Evolutionary conservation across 2,329 filamentous ascomycete genomes (phyloP).

Genomic region (Trichothecium sympodiale): DNA sequence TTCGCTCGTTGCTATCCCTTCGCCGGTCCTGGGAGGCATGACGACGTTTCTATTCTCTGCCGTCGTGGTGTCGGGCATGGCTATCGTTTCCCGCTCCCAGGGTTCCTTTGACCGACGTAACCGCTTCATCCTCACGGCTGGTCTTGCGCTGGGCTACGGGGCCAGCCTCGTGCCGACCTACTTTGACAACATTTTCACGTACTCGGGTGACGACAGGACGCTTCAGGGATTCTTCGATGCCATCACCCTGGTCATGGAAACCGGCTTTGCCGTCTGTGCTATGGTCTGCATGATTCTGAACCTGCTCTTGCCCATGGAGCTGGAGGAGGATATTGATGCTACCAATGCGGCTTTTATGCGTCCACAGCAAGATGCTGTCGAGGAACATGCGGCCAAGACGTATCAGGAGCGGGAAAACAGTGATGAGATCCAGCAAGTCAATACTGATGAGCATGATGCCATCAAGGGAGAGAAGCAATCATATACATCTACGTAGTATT

Average conservation of each 20-base stretch:
- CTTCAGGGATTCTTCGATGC: slow-evolving; percentile 67
- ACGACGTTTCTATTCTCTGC: slow-evolving; percentile 72
- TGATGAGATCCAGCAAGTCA: too few species aligned
- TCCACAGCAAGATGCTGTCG: too few species aligned
- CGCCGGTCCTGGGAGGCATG: slow-evolving; percentile 56
- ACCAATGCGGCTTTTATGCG: neutral
- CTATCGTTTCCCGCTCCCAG: slow-evolving; percentile 54
- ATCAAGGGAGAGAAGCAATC: too few species aligned
- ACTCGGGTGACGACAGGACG: slow-evolving; percentile 53
- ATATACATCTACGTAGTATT: too few species aligned
- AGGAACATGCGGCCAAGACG: too few species aligned
- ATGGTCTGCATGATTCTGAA: slow-evolving; percentile 66
- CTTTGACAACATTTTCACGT: slow-evolving; percentile 63
- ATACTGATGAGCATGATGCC: too few species aligned
- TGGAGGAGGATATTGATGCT: slow-evolving; percentile 44
- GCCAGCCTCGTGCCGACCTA: slow-evolving; percentile 57
- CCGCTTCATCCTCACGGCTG: slow-evolving; percentile 70
- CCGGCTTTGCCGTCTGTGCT: slow-evolving; percentile 65
- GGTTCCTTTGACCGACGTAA: slow-evolving; percentile 69
- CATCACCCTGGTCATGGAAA: slow-evolving; percentile 61
- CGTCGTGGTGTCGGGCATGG: slow-evolving; percentile 66
- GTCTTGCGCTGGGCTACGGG: slow-evolving; percentile 61
- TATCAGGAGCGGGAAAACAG: too few species aligned
- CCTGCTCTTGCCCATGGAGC: slow-evolving; percentile 59
- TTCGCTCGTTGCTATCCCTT: slow-evolving; percentile 64